phyloP scores from a whole-genome alignment of 768 basidiomycete species.

The Kwoniella newhampshirensis region DNA sequence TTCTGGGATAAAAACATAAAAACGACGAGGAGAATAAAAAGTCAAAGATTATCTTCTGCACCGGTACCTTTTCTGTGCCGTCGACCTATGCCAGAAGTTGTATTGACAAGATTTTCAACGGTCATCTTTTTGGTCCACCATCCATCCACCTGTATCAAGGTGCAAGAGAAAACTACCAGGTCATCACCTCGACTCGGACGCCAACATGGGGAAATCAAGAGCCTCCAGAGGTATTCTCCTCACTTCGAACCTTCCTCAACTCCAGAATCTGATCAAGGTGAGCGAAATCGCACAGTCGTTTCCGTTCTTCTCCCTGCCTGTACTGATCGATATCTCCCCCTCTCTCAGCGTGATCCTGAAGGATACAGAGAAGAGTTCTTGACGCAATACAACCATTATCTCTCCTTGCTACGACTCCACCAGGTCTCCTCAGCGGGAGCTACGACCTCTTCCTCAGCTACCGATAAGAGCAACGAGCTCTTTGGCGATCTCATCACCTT shows the following conservation, averaged over 20 bases:
- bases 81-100: too few species aligned
- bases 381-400: constrained; percentile 95
- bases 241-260: constrained; percentile 85
- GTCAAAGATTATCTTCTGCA: too few species aligned
- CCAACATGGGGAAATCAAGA: constrained; percentile 40
- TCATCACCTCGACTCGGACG: too few species aligned
- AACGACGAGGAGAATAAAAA: too few species aligned
- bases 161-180: too few species aligned
- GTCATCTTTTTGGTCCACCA: too few species aligned
- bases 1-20: too few species aligned
- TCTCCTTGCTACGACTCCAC: constrained; percentile 81
- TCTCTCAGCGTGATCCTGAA: constrained; percentile 67
- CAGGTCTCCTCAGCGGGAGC: constrained; percentile 48
- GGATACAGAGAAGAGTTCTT: constrained; percentile 93
- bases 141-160: too few species aligned
- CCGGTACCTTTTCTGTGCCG: too few species aligned
- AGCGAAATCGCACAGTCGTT: too few species aligned
- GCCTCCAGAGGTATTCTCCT: constrained; percentile 66
- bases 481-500: constrained; percentile 87
- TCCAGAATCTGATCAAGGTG: constrained; percentile 91
- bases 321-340: neutral
- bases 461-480: constrained; percentile 70
- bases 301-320: neutral
- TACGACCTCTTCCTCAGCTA: constrained; percentile 25
- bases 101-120: too few species aligned